Percentiles rank a stretch among this genome's conserved stretches.
Conservation (phyloP, 768 basidiomycete genomes). For the Cyclocybe cylindracea region DNA sequence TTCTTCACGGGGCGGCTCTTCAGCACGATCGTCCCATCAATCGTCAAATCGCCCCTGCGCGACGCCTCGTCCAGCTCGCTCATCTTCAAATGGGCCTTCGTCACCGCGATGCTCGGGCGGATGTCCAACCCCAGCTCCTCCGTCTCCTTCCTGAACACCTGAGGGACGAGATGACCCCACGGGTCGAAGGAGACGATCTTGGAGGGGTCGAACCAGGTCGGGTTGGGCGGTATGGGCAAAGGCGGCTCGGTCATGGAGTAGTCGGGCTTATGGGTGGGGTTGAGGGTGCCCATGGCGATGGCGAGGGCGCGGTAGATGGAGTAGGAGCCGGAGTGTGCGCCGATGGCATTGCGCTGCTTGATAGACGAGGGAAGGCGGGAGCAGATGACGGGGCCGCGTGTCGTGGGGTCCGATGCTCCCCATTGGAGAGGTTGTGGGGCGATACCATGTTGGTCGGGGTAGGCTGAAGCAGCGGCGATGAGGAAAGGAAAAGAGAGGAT, state of each 20-base stretch:
- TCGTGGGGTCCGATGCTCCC: constrained; percentile 66
- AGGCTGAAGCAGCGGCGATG: constrained; percentile 47
- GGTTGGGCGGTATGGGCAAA: constrained; percentile 73
- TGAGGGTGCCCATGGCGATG: constrained; percentile 85
- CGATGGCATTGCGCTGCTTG: constrained; percentile 91
- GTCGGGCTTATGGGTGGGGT: constrained; percentile 80
- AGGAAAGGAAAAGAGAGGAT: constrained; percentile 8
- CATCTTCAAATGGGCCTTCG: constrained; percentile 92
- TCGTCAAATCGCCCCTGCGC: constrained; percentile 63
- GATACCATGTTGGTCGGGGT: constrained; percentile 93
- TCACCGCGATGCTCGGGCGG: constrained; percentile 91
- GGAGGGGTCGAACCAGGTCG: constrained; percentile 69
- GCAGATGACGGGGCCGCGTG: constrained; percentile 87
- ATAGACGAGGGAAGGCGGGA: constrained; percentile 82
- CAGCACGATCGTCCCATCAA: constrained; percentile 86
- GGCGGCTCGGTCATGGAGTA: constrained; percentile 86
- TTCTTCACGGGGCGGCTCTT: constrained; percentile 64
- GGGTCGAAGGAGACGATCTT: constrained; percentile 96
- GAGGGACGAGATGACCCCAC: constrained; percentile 86
- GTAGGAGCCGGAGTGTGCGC: constrained; percentile 92
- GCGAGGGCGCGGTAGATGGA: constrained; percentile 93
- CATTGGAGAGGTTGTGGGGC: constrained; percentile 77
- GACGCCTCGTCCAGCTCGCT: constrained; percentile 87
- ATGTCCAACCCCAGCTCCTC: constrained; percentile 76
- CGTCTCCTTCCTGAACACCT: constrained; percentile 62